Percentiles rank a stretch among this genome's conserved stretches.
phyloP scores from a whole-genome alignment of 768 basidiomycete species.

The Chlorophyllum brunneum region DNA sequence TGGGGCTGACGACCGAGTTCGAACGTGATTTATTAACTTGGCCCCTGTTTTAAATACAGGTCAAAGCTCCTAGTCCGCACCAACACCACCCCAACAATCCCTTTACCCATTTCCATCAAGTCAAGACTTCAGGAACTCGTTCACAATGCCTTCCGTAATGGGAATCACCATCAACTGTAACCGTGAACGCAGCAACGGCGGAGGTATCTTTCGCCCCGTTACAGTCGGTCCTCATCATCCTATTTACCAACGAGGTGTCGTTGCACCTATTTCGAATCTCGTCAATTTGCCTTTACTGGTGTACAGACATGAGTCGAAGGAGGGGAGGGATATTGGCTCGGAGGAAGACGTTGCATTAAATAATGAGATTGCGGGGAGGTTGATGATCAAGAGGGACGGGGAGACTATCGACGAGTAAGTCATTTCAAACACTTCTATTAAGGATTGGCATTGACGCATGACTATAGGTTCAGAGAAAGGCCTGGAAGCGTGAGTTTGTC shows the following conservation, averaged over 20 bases:
- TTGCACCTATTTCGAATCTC: background rate
- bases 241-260: background rate
- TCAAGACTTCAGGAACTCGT: background rate
- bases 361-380: constrained; percentile 1
- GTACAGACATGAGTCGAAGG: background rate
- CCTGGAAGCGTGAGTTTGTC: constrained; percentile 1
- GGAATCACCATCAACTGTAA: constrained; percentile 6
- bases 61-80: no score
- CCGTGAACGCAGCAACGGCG: constrained; percentile 1
- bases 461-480: background rate
- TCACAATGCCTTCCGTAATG: background rate
- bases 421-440: background rate
- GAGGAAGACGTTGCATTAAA: no score
- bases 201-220: constrained; percentile 2
- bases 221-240: background rate
- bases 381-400: constrained; percentile 1
- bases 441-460: background rate
- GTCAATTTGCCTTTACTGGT: constrained; percentile 2
- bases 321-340: background rate
- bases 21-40: no score
- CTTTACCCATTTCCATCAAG: no score
- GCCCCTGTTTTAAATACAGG: no score
- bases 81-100: no score
- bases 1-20: no score
- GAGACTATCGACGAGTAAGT: background rate